Conservation (phyloP, 2,329 filamentous ascomycete genomes). For the Raffaelea albimanens region DNA sequence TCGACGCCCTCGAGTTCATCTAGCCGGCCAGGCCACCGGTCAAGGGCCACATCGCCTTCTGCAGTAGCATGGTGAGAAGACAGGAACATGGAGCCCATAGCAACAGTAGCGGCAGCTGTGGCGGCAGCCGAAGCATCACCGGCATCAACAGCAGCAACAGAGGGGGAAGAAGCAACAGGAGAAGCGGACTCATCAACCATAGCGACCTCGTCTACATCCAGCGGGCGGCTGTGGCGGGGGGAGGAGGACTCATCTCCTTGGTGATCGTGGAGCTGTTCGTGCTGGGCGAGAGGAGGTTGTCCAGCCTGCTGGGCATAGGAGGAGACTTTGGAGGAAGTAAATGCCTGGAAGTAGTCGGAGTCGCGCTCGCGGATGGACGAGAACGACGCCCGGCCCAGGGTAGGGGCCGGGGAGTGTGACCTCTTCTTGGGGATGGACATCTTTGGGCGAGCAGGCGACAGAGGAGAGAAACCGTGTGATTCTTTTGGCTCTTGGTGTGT, state of each 20-base stretch:
- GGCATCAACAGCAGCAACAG: background rate
- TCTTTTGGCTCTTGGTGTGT: constrained; percentile 1
- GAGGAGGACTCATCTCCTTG: too few species aligned
- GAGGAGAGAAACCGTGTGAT: background rate
- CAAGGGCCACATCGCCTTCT: background rate
- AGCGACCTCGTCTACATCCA: constrained; percentile 35
- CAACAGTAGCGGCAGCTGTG: constrained; percentile 11
- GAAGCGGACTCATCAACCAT: constrained; percentile 40
- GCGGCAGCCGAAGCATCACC: constrained; percentile 6
- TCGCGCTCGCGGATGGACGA: constrained; percentile 54
- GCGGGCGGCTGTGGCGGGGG: too few species aligned
- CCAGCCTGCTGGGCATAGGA: constrained; percentile 31
- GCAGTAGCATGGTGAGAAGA: background rate
- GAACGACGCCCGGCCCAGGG: constrained; percentile 42
- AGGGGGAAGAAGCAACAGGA: constrained; percentile 1
- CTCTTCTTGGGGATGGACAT: constrained; percentile 9
- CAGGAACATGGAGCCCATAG: constrained; percentile 1
- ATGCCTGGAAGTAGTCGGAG: constrained; percentile 49
- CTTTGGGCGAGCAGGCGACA: background rate
- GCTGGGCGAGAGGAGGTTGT: constrained; percentile 8
- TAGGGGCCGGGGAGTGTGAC: constrained; percentile 7
- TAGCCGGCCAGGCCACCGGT: background rate
- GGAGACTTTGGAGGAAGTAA: constrained; percentile 54
- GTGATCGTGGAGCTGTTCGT: constrained; percentile 1
- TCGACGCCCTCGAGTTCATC: too few species aligned